Evolutionary conservation across 2,329 filamentous ascomycete species (phyloP).

Genomic region (Trichoderma lentiforme): DNA sequence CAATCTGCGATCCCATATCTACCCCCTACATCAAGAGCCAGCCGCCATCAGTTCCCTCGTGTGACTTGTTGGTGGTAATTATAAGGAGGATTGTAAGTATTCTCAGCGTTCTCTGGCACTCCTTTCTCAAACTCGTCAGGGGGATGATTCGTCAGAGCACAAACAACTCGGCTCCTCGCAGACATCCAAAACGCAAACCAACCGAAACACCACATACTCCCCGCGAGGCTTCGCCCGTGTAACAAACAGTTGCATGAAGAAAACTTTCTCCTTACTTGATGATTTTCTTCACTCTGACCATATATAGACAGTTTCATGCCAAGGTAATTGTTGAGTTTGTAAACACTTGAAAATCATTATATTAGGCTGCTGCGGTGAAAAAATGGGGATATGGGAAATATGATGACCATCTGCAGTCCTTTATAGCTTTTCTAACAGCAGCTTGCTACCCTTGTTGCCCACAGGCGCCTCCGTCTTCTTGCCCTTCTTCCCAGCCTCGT

Average conservation of each 20-base stretch:
- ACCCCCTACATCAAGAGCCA: not conserved
- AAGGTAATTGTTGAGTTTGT: not conserved
- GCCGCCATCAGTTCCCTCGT: not conserved
- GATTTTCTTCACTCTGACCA: not conserved
- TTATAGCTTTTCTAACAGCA: conserved; percentile 58
- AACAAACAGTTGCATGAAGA: not conserved
- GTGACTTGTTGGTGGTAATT: too few species aligned
- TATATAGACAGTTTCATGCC: not conserved
- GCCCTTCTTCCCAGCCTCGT: conserved; percentile 43
- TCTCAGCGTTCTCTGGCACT: not conserved
- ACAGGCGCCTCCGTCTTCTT: conserved; percentile 44
- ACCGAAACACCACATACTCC: not conserved
- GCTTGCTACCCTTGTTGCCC: conserved; percentile 60
- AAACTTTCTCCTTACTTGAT: not conserved
- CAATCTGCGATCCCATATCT: not conserved
- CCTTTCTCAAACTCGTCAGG: not conserved
- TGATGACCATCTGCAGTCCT: not conserved
- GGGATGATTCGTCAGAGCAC: not conserved
- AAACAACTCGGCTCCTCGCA: conserved; percentile 13
- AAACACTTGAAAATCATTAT: not conserved
- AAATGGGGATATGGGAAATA: not conserved
- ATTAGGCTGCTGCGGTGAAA: not conserved
- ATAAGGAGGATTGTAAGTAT: too few species aligned
- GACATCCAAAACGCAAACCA: not conserved
- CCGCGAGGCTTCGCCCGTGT: not conserved